These are phyloP conservation scores for Leccinum rimulosum DNA, from an alignment of 768 basidiomycete species.

Conservation along the genomic window DNA sequence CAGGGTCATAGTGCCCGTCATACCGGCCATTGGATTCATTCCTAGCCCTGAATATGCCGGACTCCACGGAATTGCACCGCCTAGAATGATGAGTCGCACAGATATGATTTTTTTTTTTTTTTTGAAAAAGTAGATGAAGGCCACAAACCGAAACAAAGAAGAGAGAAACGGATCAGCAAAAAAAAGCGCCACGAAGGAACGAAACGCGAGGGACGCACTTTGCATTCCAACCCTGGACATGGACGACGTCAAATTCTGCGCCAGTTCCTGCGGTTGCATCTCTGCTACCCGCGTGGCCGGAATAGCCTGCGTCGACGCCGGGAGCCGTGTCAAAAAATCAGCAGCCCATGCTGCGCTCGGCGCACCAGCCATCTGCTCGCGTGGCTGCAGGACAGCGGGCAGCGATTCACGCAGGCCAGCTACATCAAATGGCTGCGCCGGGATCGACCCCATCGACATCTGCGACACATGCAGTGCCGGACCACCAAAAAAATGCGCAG, in stretches of 20 bases:
- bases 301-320: conserved; percentile 6
- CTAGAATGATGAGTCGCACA: conserved; percentile 21
- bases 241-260: conserved; percentile 5
- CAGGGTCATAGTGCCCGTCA: conserved; percentile 15
- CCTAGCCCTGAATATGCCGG: conserved; percentile 36
- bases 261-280: conserved; percentile 8
- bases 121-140: neutral
- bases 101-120: neutral
- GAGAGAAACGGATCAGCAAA: conserved; percentile 1
- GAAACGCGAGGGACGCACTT: conserved; percentile 14
- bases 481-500: conserved; percentile 62
- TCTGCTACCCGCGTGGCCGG: neutral
- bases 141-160: neutral
- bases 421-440: conserved; percentile 52
- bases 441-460: conserved; percentile 25
- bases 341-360: conserved; percentile 51
- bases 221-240: conserved; percentile 9
- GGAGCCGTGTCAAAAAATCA: conserved; percentile 50
- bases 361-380: conserved; percentile 16
- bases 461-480: conserved; percentile 28
- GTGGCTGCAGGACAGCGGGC: conserved; percentile 15
- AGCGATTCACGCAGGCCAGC: conserved; percentile 36
- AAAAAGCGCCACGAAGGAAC: neutral
- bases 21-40: conserved; percentile 39
- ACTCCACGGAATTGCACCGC: conserved; percentile 39